These are phyloP conservation scores for Mollisia scopiformis DNA, from an alignment of 2,329 filamentous ascomycete species.

Conservation along the genomic window DNA sequence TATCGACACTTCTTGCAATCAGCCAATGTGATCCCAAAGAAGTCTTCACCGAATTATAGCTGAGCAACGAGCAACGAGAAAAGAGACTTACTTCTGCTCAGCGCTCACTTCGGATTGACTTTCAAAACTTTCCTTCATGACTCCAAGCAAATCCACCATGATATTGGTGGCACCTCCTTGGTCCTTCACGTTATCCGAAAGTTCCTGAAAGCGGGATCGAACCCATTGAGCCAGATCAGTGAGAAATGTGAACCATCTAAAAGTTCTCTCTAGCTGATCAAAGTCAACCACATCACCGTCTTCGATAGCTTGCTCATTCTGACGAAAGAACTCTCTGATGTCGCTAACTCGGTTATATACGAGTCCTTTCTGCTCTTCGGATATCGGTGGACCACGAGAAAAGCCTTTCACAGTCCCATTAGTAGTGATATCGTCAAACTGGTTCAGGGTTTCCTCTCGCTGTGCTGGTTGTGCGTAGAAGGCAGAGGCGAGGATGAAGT, in stretches of 20 bases:
- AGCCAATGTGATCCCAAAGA: background rate
- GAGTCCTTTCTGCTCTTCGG: constrained; percentile 30
- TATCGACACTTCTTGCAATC: background rate
- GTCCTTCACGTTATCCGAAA: constrained; percentile 43
- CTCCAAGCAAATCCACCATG: constrained; percentile 37
- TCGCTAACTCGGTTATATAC: constrained; percentile 42
- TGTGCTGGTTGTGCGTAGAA: constrained; percentile 42
- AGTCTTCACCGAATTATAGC: too few species aligned
- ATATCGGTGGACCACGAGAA: constrained; percentile 33
- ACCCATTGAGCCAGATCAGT: constrained; percentile 49
- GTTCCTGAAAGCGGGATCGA: constrained; percentile 45
- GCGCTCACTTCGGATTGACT: constrained; percentile 28
- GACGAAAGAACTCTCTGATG: constrained; percentile 40
- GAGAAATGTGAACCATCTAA: constrained; percentile 53
- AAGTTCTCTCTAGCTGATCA: constrained; percentile 46
- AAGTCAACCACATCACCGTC: constrained; percentile 41
- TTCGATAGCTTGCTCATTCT: constrained; percentile 35
- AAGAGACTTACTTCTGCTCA: too few species aligned
- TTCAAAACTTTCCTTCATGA: constrained; percentile 36
- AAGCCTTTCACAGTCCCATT: constrained; percentile 38
- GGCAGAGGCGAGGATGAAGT: constrained; percentile 40
- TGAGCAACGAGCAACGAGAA: too few species aligned
- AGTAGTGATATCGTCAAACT: constrained; percentile 38
- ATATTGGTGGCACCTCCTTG: constrained; percentile 45
- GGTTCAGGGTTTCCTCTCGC: constrained; percentile 30